These are phyloP conservation scores for Protomyces macrosporus DNA, from an alignment of 1,139 yeast genomes.

Conservation along the genomic window DNA sequence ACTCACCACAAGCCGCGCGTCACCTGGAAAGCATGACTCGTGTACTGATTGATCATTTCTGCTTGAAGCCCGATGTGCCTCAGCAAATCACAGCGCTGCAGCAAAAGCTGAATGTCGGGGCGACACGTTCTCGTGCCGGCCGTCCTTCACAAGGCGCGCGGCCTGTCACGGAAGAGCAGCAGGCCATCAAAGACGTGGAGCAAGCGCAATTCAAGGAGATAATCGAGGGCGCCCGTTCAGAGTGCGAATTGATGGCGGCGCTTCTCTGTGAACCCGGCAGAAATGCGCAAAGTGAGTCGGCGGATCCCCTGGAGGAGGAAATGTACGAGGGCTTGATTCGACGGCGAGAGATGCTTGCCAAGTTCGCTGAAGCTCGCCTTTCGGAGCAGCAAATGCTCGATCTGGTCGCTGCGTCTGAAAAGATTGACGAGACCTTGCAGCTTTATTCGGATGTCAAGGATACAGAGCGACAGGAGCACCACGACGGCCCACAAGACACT, in stretches of 20 bases:
- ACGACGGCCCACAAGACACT: neutral
- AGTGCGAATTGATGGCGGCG: slow-evolving; percentile 11
- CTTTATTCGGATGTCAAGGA: neutral
- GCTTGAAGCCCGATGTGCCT: slow-evolving; percentile 14
- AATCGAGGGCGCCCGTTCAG: slow-evolving; percentile 9
- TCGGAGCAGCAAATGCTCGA: slow-evolving; percentile 9
- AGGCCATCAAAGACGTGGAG: slow-evolving; percentile 7
- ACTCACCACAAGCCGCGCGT: slow-evolving; percentile 1
- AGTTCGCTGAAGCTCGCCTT: slow-evolving; percentile 3
- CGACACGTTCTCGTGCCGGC: slow-evolving; percentile 6
- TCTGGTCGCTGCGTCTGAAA: slow-evolving; percentile 4
- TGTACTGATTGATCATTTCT: slow-evolving; percentile 14
- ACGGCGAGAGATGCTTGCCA: slow-evolving; percentile 6
- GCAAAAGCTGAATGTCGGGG: neutral
- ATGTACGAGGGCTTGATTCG: neutral
- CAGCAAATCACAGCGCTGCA: slow-evolving; percentile 11
- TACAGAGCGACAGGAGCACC: neutral
- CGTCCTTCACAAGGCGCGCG: neutral
- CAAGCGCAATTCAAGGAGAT: slow-evolving; percentile 10
- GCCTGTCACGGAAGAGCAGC: neutral
- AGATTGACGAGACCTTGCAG: slow-evolving; percentile 2
- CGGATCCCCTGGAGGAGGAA: slow-evolving; percentile 2
- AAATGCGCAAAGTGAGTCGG: neutral
- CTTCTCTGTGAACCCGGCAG: neutral
- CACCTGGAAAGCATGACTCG: slow-evolving; percentile 13